These are phyloP conservation scores for Leucosporidium yakuticum DNA, from an alignment of 768 basidiomycete genomes.

Conservation along the genomic window DNA sequence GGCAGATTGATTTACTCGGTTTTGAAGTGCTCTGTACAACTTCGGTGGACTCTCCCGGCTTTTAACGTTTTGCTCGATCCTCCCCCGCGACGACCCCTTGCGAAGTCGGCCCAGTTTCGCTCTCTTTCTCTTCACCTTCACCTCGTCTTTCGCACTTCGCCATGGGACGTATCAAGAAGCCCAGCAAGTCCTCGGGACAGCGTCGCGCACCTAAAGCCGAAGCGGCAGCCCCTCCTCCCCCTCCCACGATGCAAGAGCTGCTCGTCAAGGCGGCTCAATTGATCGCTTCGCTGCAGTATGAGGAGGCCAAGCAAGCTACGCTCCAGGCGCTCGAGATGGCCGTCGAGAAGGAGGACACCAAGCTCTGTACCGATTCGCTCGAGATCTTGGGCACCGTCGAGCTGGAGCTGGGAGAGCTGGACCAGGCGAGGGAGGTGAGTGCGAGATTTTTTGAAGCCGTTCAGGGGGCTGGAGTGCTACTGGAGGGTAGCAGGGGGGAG, in stretches of 20 bases:
- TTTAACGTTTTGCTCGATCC: too few species aligned
- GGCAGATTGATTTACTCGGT: too few species aligned
- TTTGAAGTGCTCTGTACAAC: not conserved
- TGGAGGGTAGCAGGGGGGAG: too few species aligned
- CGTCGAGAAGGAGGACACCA: slow-evolving; percentile 14
- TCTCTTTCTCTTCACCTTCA: too few species aligned
- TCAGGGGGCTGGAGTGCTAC: not conserved
- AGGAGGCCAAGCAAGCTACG: slow-evolving; percentile 27
- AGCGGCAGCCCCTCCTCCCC: not conserved
- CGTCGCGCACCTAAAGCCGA: not conserved
- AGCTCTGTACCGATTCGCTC: slow-evolving; percentile 17
- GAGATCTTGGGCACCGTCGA: slow-evolving; percentile 37
- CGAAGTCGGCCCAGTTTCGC: too few species aligned
- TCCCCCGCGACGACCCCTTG: too few species aligned
- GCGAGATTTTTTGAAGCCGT: slow-evolving; percentile 1
- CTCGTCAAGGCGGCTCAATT: slow-evolving; percentile 31
- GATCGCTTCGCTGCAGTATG: slow-evolving; percentile 30
- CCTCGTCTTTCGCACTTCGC: too few species aligned
- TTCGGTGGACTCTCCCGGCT: not conserved
- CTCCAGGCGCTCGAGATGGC: slow-evolving; percentile 27
- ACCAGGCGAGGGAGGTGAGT: slow-evolving; percentile 35
- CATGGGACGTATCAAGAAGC: slow-evolving; percentile 2
- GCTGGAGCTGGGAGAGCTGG: slow-evolving; percentile 35
- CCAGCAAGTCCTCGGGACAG: not conserved
- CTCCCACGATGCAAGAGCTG: slow-evolving; percentile 25